Evolutionary conservation across 2,329 filamentous ascomycete genomes (phyloP).

Genomic region (Sporothrix phasma): DNA sequence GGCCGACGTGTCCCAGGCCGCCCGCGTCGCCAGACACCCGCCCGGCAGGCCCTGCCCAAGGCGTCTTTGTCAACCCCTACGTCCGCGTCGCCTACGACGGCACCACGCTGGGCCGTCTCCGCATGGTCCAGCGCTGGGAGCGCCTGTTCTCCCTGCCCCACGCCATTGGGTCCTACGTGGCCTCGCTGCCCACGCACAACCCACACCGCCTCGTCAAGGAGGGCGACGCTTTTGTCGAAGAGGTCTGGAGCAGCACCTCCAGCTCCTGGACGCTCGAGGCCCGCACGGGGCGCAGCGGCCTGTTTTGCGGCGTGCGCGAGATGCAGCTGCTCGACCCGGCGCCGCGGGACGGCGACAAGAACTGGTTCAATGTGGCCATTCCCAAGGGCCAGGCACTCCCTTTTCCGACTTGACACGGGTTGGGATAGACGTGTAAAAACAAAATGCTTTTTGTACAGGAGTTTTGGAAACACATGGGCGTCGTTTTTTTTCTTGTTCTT

Average conservation of each 20-base stretch:
- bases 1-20: slow-evolving; percentile 35
- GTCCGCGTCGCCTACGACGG: slow-evolving; percentile 60
- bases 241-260: slow-evolving; percentile 35
- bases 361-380: slow-evolving; percentile 29
- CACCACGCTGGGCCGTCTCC: slow-evolving; percentile 47
- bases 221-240: slow-evolving; percentile 44
- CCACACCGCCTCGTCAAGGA: slow-evolving; percentile 49
- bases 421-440: neutral
- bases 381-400: slow-evolving; percentile 27
- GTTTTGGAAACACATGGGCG: too few species aligned
- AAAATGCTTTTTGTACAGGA: too few species aligned
- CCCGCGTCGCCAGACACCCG: slow-evolving; percentile 27
- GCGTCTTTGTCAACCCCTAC: slow-evolving; percentile 66
- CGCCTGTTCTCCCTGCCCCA: slow-evolving; percentile 31
- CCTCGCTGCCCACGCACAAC: slow-evolving; percentile 37
- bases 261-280: slow-evolving; percentile 32
- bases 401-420: slow-evolving; percentile 20
- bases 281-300: slow-evolving; percentile 38
- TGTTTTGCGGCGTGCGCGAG: slow-evolving; percentile 46
- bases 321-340: slow-evolving; percentile 31
- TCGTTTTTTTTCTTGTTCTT: too few species aligned
- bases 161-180: slow-evolving; percentile 42
- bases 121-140: slow-evolving; percentile 54
- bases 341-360: slow-evolving; percentile 25
- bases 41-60: slow-evolving; percentile 29